Conservation (phyloP, 148 eudicot genomes). For the Simmondsia chinensis region DNA sequence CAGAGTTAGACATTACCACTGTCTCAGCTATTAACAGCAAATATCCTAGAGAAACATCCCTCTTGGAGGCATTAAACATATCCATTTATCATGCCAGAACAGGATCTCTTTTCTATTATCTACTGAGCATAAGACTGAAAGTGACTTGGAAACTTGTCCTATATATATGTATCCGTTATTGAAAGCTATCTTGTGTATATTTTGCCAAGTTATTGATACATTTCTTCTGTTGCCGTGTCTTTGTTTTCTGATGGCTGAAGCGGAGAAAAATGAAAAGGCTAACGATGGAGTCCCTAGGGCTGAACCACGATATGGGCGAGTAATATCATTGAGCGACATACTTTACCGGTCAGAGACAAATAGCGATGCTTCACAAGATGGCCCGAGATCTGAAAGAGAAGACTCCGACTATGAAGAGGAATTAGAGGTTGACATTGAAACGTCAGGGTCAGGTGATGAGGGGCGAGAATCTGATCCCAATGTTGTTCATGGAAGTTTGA, state of each 20-base stretch:
- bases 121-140: too few species aligned
- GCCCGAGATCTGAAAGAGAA: slow-evolving; percentile 77
- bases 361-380: slow-evolving; percentile 77
- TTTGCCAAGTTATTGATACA: too few species aligned
- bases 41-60: too few species aligned
- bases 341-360: slow-evolving; percentile 58
- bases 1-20: too few species aligned
- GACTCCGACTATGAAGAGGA: slow-evolving; percentile 92
- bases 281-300: slow-evolving; percentile 42
- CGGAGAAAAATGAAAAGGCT: slow-evolving; percentile 38
- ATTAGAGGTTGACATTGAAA: slow-evolving; percentile 79
- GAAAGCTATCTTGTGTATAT: too few species aligned
- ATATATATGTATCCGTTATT: too few species aligned
- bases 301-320: slow-evolving; percentile 46
- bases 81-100: too few species aligned
- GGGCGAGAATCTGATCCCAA: slow-evolving; percentile 49
- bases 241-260: slow-evolving; percentile 45
- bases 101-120: too few species aligned
- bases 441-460: slow-evolving; percentile 75
- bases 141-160: too few species aligned
- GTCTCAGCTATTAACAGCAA: too few species aligned
- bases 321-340: slow-evolving; percentile 69
- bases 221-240: too few species aligned
- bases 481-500: slow-evolving; percentile 60
- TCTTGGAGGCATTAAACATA: too few species aligned